Percentiles rank a stretch among this genome's conserved stretches.
Conservation (phyloP, 371 early-diverging fungal species). For the Mucor lusitanicus region DNA sequence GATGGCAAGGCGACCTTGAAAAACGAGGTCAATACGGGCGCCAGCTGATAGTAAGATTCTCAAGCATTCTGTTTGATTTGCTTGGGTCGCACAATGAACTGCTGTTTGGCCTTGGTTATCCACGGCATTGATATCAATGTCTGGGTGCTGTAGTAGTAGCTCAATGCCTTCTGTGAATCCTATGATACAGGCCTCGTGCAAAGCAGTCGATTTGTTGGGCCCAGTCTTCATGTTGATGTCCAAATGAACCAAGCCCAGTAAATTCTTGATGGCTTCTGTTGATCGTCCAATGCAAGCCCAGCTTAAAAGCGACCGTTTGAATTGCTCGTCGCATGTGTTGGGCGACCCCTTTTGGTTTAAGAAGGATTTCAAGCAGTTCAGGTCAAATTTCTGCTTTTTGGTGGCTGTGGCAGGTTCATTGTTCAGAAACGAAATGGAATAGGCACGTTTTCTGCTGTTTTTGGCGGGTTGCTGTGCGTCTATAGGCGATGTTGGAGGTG, state of each 20-base stretch:
- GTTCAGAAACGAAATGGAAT: slow-evolving; percentile 17
- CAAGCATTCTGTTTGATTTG: slow-evolving; percentile 28
- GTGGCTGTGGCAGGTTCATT: neutral
- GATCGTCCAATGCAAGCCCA: slow-evolving; percentile 45
- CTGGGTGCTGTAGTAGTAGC: slow-evolving; percentile 28
- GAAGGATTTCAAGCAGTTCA: slow-evolving; percentile 21
- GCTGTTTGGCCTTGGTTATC: slow-evolving; percentile 34
- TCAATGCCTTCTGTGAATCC: slow-evolving; percentile 36
- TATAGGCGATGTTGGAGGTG: slow-evolving; percentile 39
- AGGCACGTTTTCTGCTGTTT: slow-evolving; percentile 32
- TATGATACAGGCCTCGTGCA: slow-evolving; percentile 40
- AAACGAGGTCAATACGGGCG: slow-evolving; percentile 31
- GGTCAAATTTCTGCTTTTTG: slow-evolving; percentile 17
- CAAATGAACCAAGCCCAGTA: slow-evolving; percentile 27
- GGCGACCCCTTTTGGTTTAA: slow-evolving; percentile 26
- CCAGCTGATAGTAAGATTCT: slow-evolving; percentile 25
- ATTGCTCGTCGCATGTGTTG: slow-evolving; percentile 23
- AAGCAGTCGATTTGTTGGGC: slow-evolving; percentile 34
- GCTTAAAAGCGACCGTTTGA: slow-evolving; percentile 27
- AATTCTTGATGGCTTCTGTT: slow-evolving; percentile 21
- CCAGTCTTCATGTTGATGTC: slow-evolving; percentile 34
- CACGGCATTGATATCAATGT: slow-evolving; percentile 27
- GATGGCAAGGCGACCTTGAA: slow-evolving; percentile 30
- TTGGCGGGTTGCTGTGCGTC: neutral
- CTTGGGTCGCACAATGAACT: slow-evolving; percentile 35